Percentiles rank a stretch among this genome's conserved stretches.
phyloP scores from a whole-genome alignment of 129 eudicot genomes.

The Artemisia tridentata region DNA sequence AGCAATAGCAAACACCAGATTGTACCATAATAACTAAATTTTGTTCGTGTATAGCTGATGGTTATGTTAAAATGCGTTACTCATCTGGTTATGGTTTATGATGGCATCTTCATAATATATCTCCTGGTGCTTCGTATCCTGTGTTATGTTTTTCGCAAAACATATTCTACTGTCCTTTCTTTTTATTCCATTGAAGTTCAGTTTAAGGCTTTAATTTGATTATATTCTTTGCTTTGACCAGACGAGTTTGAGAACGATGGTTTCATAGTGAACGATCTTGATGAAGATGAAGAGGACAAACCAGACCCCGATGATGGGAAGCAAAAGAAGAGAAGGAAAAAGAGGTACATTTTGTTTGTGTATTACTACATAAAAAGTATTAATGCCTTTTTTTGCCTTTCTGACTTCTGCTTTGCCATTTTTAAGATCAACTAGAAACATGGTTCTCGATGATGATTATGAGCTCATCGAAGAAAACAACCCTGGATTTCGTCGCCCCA shows the following conservation, averaged over 20 bases:
- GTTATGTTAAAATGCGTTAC: no score
- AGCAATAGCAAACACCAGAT: no score
- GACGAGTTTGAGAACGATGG: constrained; percentile 83
- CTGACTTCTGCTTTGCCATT: constrained; percentile 9
- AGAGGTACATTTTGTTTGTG: constrained; percentile 41
- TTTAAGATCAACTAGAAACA: constrained; percentile 47
- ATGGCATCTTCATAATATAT: background rate
- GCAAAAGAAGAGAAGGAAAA: constrained; percentile 65
- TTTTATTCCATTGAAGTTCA: constrained; percentile 14
- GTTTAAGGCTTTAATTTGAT: constrained; percentile 37
- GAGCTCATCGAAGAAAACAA: constrained; percentile 73
- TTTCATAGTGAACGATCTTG: constrained; percentile 70
- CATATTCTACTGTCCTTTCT: background rate
- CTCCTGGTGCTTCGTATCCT: background rate
- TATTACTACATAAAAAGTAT: constrained; percentile 2
- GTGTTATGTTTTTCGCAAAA: background rate
- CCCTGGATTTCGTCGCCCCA: constrained; percentile 53
- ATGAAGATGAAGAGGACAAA: constrained; percentile 54
- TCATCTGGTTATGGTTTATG: background rate
- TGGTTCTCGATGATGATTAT: constrained; percentile 74
- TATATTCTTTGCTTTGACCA: constrained; percentile 27
- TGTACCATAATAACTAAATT: no score
- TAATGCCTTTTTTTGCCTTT: constrained; percentile 6
- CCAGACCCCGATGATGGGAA: constrained; percentile 52
- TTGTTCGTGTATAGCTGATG: no score